Evolutionary conservation across 169 alveolate species (phyloP).

Genomic region (Babesia bigemina): DNA sequence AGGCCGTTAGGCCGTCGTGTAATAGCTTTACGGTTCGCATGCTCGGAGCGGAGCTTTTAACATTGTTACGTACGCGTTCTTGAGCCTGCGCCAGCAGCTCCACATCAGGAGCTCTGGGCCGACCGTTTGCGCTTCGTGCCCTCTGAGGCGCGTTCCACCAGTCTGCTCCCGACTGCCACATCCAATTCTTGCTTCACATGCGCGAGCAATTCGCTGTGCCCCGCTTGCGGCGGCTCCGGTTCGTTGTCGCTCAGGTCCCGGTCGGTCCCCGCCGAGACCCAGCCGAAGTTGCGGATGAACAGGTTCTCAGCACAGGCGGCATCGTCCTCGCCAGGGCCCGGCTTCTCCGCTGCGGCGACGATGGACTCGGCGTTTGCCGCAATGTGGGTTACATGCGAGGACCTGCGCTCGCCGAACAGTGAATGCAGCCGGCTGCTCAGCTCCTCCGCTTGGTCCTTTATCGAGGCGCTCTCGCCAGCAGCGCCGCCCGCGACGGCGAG

Average conservation of each 20-base stretch:
- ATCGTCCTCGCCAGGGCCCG: background rate
- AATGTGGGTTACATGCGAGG: conserved; percentile 28
- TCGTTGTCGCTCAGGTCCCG: conserved; percentile 25
- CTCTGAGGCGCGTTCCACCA: background rate
- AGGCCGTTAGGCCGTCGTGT: too few relatives aligned
- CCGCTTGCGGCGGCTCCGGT: background rate
- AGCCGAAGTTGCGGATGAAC: conserved; percentile 27
- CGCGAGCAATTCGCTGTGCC: background rate
- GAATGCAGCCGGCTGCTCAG: conserved; percentile 21
- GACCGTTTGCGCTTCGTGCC: background rate
- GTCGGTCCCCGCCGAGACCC: conserved; percentile 16
- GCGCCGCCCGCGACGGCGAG: background rate
- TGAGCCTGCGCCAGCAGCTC: too few relatives aligned
- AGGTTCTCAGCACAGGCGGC: conserved; percentile 5
- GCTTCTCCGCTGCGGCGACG: conserved; percentile 22
- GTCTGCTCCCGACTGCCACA: too few relatives aligned
- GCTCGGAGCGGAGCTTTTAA: too few relatives aligned
- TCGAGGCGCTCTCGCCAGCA: background rate
- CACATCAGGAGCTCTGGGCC: too few relatives aligned
- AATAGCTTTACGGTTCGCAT: too few relatives aligned
- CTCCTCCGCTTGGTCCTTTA: conserved; percentile 60
- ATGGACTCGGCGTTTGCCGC: conserved; percentile 45
- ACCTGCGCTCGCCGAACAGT: conserved; percentile 57
- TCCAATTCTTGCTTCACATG: too few relatives aligned
- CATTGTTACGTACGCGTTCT: too few relatives aligned